phyloP scores from a whole-genome alignment of 2,329 filamentous ascomycete genomes.

The Fusarium sp. region DNA sequence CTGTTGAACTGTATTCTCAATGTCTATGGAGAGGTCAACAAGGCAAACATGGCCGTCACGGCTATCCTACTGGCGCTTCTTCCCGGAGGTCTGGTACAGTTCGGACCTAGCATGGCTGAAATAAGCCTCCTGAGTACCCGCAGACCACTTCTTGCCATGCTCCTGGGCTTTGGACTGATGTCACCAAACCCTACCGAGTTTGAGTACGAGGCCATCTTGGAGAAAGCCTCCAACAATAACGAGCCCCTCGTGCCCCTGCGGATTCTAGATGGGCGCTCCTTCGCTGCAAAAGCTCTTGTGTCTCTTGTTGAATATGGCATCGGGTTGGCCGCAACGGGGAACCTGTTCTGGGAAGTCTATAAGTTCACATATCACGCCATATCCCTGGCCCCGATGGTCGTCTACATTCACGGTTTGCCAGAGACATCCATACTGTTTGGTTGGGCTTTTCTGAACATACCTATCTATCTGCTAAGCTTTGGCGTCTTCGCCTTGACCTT shows the following conservation, averaged over 20 bases:
- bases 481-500: constrained; percentile 20
- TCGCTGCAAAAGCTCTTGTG: constrained; percentile 12
- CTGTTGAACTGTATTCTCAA: constrained; percentile 21
- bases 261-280: background rate
- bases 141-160: constrained; percentile 14
- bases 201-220: constrained; percentile 10
- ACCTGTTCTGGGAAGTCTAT: constrained; percentile 21
- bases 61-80: constrained; percentile 22
- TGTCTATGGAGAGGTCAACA: constrained; percentile 8
- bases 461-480: constrained; percentile 21
- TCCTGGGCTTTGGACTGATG: constrained; percentile 25
- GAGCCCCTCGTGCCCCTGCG: background rate
- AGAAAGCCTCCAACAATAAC: too few relatives aligned
- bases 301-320: constrained; percentile 19
- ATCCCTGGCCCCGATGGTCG: constrained; percentile 12
- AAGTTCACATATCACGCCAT: constrained; percentile 18
- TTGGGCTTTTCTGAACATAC: constrained; percentile 21
- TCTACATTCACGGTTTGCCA: constrained; percentile 12
- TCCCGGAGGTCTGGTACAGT: constrained; percentile 20
- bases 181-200: constrained; percentile 25
- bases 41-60: too few relatives aligned
- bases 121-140: constrained; percentile 19
- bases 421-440: too few relatives aligned
- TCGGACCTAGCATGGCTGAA: constrained; percentile 27
- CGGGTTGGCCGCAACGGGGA: constrained; percentile 6